Conservation (phyloP, 2,329 filamentous ascomycete genomes). For the Alternaria dauci region DNA sequence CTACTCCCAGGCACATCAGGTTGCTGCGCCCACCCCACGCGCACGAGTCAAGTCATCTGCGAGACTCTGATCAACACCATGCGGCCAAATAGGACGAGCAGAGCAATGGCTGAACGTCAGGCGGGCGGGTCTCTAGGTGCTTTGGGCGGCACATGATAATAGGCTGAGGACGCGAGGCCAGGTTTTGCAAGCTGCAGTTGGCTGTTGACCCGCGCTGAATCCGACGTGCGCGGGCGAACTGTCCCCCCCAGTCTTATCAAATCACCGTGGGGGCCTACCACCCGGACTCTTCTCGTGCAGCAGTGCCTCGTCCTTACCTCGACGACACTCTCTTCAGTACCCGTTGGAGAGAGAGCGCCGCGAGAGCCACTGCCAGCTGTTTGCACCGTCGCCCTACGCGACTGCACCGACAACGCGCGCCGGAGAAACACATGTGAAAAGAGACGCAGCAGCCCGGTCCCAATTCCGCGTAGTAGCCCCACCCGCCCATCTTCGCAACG, state of each 20-base stretch:
- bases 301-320: constrained; percentile 13
- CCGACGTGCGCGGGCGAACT: constrained; percentile 17
- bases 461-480: constrained; percentile 14
- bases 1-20: not conserved
- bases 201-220: constrained; percentile 4
- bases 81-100: not conserved
- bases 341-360: constrained; percentile 16
- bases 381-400: not conserved
- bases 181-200: constrained; percentile 8
- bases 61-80: constrained; percentile 2
- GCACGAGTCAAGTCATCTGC: constrained; percentile 14
- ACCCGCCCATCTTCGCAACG: constrained; percentile 17
- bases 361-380: not conserved
- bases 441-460: constrained; percentile 6
- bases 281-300: constrained; percentile 20
- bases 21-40: constrained; percentile 1
- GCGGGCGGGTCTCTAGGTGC: not conserved
- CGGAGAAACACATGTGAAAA: constrained; percentile 8
- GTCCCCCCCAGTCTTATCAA: constrained; percentile 22
- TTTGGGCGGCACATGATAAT: constrained; percentile 10
- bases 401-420: not conserved
- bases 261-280: constrained; percentile 25
- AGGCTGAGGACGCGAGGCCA: constrained; percentile 10
- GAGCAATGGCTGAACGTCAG: constrained; percentile 6
- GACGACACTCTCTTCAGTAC: constrained; percentile 16